Evolutionary conservation across 176 grass and related monocot genomes (phyloP).

Genomic region (Carex scoparia): DNA sequence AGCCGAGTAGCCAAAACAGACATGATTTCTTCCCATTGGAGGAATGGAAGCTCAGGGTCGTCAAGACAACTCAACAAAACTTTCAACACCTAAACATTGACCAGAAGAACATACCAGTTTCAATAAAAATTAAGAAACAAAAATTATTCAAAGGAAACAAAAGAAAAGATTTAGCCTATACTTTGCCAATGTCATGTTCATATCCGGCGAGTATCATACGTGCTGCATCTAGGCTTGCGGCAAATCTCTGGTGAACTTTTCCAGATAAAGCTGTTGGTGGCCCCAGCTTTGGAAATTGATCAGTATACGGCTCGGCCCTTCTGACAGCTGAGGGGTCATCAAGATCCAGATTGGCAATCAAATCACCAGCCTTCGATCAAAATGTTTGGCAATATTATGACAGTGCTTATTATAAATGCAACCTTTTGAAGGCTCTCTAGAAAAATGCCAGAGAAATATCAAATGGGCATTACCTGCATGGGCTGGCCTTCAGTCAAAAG

Average conservation of each 20-base stretch:
- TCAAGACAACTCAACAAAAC: conserved; percentile 92
- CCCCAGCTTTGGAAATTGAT: conserved; percentile 84
- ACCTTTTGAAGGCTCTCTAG: not conserved
- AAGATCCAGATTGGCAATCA: conserved; percentile 92
- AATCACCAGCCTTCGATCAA: conserved; percentile 57
- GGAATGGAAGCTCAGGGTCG: conserved; percentile 93
- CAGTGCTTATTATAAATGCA: not conserved
- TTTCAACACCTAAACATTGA: conserved; percentile 55
- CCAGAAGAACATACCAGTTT: not conserved
- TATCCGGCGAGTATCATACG: conserved; percentile 98
- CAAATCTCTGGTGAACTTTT: conserved; percentile 95
- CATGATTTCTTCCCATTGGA: conserved; percentile 99
- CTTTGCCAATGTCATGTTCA: conserved; percentile 81
- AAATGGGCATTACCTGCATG: conserved; percentile 52
- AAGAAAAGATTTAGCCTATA: conserved; percentile 28
- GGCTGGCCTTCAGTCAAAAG: conserved; percentile 95
- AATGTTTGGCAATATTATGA: conserved; percentile 8
- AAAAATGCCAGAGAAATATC: not conserved
- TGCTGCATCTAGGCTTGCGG: conserved; percentile 66
- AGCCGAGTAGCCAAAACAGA: conserved; percentile 96
- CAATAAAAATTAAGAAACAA: not conserved
- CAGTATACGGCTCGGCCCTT: conserved; percentile 88
- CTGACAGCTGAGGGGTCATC: conserved; percentile 92
- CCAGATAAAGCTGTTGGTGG: conserved; percentile 83
- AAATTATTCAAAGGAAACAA: not conserved